Conservation (phyloP, 768 basidiomycete genomes). For the Holtermanniella nyarrowii region DNA sequence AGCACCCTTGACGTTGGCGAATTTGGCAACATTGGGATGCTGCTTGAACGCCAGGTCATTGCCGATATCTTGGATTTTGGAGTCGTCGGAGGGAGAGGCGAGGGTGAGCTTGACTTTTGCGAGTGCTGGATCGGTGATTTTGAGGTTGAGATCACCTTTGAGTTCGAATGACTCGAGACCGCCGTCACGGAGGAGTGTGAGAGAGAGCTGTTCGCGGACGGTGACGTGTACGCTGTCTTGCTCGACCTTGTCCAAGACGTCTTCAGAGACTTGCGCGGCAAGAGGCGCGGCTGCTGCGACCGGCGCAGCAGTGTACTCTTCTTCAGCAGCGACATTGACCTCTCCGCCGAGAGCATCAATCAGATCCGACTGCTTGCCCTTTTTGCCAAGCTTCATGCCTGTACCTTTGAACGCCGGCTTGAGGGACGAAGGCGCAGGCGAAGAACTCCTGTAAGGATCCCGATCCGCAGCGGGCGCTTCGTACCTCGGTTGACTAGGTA, state of each 20-base stretch:
- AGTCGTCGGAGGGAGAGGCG: constrained; percentile 37
- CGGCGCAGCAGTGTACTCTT: constrained; percentile 25
- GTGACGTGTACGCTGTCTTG: constrained; percentile 76
- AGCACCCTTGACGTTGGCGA: constrained; percentile 49
- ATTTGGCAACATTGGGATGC: constrained; percentile 88
- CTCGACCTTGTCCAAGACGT: constrained; percentile 57
- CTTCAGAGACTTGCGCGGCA: constrained; percentile 44
- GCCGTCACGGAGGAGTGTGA: constrained; percentile 77
- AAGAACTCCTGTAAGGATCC: constrained; percentile 26
- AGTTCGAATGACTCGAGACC: constrained; percentile 82
- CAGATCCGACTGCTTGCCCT: constrained; percentile 76
- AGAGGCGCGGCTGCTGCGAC: constrained; percentile 40
- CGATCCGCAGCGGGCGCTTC: constrained; percentile 50
- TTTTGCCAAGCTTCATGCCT: constrained; percentile 97
- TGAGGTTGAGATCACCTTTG: constrained; percentile 88
- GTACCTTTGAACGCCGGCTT: constrained; percentile 77
- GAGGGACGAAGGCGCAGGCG: constrained; percentile 11
- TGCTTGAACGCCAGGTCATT: constrained; percentile 82
- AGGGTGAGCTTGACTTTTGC: constrained; percentile 64
- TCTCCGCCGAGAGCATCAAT: constrained; percentile 79
- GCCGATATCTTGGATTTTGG: constrained; percentile 51
- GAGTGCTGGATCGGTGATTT: constrained; percentile 63
- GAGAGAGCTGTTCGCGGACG: constrained; percentile 71
- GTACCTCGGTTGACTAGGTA: constrained; percentile 53
- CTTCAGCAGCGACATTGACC: constrained; percentile 19